These are phyloP conservation scores for Nicotiana tomentosiformis DNA, from an alignment of 257 asterid genomes.

Conservation along the genomic window DNA sequence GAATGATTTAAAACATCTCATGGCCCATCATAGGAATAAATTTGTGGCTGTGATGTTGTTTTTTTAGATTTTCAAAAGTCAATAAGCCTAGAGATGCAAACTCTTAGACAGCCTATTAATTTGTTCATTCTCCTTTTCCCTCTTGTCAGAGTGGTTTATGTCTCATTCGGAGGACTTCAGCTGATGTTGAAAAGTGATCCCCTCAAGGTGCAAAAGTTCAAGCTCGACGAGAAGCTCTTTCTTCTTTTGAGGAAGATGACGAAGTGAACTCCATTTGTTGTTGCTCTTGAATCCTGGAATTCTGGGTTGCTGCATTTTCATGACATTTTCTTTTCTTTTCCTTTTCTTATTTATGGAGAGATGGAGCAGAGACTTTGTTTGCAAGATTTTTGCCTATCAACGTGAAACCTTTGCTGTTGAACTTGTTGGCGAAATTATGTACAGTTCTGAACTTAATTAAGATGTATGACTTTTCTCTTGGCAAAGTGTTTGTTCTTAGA, in stretches of 20 bases:
- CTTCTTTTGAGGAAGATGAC: constrained; percentile 75
- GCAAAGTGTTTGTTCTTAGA: not conserved
- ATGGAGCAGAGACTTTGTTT: not conserved
- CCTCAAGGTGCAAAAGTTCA: constrained; percentile 47
- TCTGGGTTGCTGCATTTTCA: too few species aligned
- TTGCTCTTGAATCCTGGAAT: not conserved
- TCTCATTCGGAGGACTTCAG: constrained; percentile 94
- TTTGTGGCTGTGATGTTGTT: not conserved
- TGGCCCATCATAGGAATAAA: not conserved
- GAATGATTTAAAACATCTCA: not conserved
- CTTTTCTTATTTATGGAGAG: not conserved
- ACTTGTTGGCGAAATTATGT: not conserved
- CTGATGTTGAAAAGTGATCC: constrained; percentile 63
- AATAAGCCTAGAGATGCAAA: not conserved
- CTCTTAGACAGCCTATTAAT: constrained; percentile 2
- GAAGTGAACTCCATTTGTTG: constrained; percentile 19
- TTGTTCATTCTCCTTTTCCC: not conserved
- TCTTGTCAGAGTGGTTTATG: constrained; percentile 44
- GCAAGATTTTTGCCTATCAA: not conserved
- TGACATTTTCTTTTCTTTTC: too few species aligned
- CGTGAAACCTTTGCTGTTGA: not conserved
- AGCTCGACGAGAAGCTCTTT: constrained; percentile 60
- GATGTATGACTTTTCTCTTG: not conserved
- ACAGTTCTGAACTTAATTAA: constrained; percentile 7
- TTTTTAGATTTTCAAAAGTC: not conserved